phyloP scores from a whole-genome alignment of 305 asterid genomes.

The Solanum hybrid region DNA sequence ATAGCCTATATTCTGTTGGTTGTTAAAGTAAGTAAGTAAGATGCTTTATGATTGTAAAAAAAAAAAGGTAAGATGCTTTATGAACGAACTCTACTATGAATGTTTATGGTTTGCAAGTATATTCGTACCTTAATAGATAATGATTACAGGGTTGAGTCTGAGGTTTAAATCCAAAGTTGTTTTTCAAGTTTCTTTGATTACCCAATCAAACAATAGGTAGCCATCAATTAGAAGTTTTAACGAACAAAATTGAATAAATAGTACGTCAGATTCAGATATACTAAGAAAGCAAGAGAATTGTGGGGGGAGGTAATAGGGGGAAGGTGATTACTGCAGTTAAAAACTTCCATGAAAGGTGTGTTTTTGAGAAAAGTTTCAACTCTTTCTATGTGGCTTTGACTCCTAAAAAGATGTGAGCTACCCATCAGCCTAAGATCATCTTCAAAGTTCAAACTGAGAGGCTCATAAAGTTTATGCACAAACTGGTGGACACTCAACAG shows the following conservation, averaged over 20 bases:
- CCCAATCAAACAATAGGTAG: neutral
- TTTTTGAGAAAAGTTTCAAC: neutral
- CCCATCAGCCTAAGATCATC: neutral
- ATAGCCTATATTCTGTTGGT: neutral
- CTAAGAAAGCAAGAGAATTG: neutral
- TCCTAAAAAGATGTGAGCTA: neutral
- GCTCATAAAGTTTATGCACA: neutral
- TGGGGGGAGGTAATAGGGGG: neutral
- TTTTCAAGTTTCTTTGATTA: neutral
- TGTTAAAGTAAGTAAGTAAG: neutral
- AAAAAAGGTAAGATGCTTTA: neutral
- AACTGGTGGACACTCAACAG: neutral
- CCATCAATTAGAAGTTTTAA: neutral
- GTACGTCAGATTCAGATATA: neutral
- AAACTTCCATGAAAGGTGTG: neutral
- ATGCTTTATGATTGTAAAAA: neutral
- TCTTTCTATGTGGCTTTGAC: neutral
- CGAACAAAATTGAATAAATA: neutral
- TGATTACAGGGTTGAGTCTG: neutral
- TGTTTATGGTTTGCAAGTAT: neutral
- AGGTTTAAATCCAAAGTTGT: neutral
- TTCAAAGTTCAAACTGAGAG: neutral
- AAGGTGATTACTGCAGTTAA: neutral
- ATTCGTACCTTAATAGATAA: neutral
- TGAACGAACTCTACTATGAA: neutral